Percentiles rank a stretch among this genome's conserved stretches.
phyloP scores from a whole-genome alignment of 2,329 filamentous ascomycete genomes.

The Phaeosphaeria sp. region DNA sequence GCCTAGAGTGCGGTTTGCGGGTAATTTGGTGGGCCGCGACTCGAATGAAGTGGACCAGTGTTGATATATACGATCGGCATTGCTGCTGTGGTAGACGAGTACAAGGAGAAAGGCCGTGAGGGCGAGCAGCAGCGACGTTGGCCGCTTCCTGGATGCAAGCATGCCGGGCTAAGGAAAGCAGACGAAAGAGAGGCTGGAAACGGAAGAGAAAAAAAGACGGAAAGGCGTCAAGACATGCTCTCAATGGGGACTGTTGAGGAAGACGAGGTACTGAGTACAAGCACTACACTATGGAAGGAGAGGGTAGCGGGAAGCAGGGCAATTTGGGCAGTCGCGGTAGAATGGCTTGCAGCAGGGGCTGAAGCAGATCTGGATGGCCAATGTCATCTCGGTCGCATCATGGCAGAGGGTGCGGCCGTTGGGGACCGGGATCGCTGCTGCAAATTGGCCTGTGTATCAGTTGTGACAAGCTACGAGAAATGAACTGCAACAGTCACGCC shows the following conservation, averaged over 20 bases:
- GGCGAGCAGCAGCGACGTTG: slow-evolving; percentile 37
- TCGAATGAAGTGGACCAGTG: slow-evolving; percentile 37
- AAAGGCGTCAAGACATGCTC: slow-evolving; percentile 30
- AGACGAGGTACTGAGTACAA: neutral
- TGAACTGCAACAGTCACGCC: slow-evolving; percentile 6
- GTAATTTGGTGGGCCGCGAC: slow-evolving; percentile 29
- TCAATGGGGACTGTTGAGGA: neutral
- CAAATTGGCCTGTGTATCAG: slow-evolving; percentile 28
- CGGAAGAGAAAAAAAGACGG: slow-evolving; percentile 12
- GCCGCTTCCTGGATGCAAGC: slow-evolving; percentile 43
- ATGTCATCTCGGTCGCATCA: slow-evolving; percentile 23
- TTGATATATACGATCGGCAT: slow-evolving; percentile 37
- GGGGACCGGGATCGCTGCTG: slow-evolving; percentile 10
- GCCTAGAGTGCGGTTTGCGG: slow-evolving; percentile 47
- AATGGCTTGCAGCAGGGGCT: slow-evolving; percentile 4
- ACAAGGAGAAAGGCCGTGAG: slow-evolving; percentile 33
- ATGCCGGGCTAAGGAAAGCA: slow-evolving; percentile 26
- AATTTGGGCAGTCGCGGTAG: neutral
- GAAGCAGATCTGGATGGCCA: slow-evolving; percentile 13
- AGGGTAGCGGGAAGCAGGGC: neutral
- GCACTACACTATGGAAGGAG: neutral
- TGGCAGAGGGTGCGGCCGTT: slow-evolving; percentile 16
- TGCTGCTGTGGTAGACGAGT: slow-evolving; percentile 36
- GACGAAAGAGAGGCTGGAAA: slow-evolving; percentile 6
- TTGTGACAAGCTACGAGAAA: slow-evolving; percentile 27